A percentile compares a stretch with the other conserved stretches of the same genome.
phyloP scores from a whole-genome alignment of 441 rosid genomes.

The Metrosideros polymorpha region DNA sequence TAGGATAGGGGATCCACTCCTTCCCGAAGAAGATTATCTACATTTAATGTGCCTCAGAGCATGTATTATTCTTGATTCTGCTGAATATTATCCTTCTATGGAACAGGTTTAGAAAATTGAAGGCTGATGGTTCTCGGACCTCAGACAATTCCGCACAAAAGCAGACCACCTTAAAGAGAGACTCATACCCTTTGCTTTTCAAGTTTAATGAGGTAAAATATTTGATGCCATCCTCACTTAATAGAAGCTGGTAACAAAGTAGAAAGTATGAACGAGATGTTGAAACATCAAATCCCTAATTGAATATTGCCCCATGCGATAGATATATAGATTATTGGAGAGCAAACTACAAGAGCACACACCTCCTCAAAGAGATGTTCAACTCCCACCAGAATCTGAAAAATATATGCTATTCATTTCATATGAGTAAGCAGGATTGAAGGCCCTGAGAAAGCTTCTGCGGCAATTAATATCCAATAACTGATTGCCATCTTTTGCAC shows the following conservation, averaged over 20 bases:
- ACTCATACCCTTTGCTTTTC: slow-evolving; percentile 70
- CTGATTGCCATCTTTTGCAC: not conserved
- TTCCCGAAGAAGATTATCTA: not conserved
- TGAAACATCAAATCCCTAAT: not conserved
- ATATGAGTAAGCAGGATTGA: not conserved
- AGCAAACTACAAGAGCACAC: not conserved
- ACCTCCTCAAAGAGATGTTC: not conserved
- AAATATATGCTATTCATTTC: not conserved
- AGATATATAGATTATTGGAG: not conserved
- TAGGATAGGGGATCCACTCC: not conserved
- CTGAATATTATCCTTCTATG: not conserved
- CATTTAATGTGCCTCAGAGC: not conserved
- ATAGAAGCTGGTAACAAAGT: not conserved
- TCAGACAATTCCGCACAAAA: slow-evolving; percentile 28
- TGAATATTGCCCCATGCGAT: not conserved
- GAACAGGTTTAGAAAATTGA: slow-evolving; percentile 66
- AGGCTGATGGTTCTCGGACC: slow-evolving; percentile 34
- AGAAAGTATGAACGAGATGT: not conserved
- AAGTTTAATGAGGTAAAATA: slow-evolving; percentile 78
- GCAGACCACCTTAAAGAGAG: slow-evolving; percentile 44
- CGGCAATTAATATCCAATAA: not conserved
- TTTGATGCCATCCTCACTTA: not conserved
- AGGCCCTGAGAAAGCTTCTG: not conserved
- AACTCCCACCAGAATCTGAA: not conserved
- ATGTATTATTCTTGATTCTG: not conserved